Base-by-base conservation (phyloP, 2,329 filamentous ascomycete species). In the Alternaria sp. region DNA sequence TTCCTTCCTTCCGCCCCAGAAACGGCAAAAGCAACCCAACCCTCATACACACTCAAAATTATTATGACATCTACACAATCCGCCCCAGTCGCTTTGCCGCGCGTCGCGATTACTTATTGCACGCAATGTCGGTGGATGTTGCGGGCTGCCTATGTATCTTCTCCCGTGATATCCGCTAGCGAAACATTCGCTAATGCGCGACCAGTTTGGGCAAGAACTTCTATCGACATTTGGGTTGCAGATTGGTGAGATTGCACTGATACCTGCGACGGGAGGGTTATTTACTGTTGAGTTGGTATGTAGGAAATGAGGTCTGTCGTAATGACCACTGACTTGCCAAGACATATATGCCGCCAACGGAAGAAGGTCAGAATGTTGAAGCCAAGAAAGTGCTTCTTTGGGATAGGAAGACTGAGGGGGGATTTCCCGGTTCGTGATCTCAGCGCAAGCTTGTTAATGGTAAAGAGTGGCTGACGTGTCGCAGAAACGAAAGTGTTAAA, bases 81-180 rank as follows among this genome's bases (percentile, higher is more conserved):
- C 9, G 68, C 73, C 0, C 70, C 75, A 15, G 69, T 78, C 3
- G 56, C 72, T 9, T 82, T 92, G 11, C 93, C 93, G 4, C 88
- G 93, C 49, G 86, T 97, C 57, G 90, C 90, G n/a, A 97, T 97
- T 74, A 88, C 91, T 70, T 97, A 92, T 82, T 97, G 94, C 83
- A 97, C 93, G 0, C 93, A 97, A 82, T 97, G 93, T 81, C 92
- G 92, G 82, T 97, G 93, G 93, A 92, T 96, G 87, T 83, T 96
- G 11, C 84, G 93, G 63, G 93, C 93, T 36, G 92, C 93, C 70
- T 97, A 96, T 80, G 93, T 95, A 87, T 71, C 7, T 45, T 45
- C 15, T 15, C 13, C 30, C 13, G 30, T 15, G 13, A 32, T 15
- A 32, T 44, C 6, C 19, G 17, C 17, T 26, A n/a, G 5, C 15